These are phyloP conservation scores for Gyromitra esculenta DNA, from an alignment of 2,329 filamentous ascomycete genomes.

Conservation along the genomic window DNA sequence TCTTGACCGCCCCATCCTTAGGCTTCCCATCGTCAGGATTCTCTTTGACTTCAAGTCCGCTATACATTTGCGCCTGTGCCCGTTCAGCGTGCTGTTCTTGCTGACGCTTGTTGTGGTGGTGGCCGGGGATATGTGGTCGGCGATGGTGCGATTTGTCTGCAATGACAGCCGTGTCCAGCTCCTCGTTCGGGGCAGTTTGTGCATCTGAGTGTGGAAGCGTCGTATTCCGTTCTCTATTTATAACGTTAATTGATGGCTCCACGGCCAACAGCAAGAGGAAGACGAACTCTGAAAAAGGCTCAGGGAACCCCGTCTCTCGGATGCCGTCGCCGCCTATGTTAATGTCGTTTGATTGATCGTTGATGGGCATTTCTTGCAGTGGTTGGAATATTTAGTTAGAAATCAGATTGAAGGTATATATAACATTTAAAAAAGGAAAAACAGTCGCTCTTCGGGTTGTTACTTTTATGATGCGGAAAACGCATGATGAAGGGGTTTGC, in stretches of 20 bases:
- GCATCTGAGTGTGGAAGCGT: slow-evolving; percentile 51
- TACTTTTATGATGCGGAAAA: slow-evolving; percentile 18
- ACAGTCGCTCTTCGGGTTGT: slow-evolving; percentile 8
- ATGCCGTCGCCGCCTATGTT: slow-evolving; percentile 5
- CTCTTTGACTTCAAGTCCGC: slow-evolving; percentile 44
- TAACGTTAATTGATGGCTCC: slow-evolving; percentile 9
- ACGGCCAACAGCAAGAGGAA: neutral
- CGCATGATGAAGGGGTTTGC: neutral
- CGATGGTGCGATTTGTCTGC: slow-evolving; percentile 23
- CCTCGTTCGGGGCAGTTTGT: slow-evolving; percentile 24
- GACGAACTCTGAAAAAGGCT: slow-evolving; percentile 46
- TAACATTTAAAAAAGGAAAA: neutral
- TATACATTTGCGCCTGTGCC: slow-evolving; percentile 50
- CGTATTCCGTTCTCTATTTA: slow-evolving; percentile 47
- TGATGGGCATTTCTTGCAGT: slow-evolving; percentile 11
- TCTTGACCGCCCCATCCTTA: slow-evolving; percentile 45
- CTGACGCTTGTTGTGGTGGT: slow-evolving; percentile 19
- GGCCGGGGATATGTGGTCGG: slow-evolving; percentile 28
- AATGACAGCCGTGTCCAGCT: slow-evolving; percentile 42
- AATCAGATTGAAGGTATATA: neutral
- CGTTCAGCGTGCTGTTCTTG: slow-evolving; percentile 8
- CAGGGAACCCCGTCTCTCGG: slow-evolving; percentile 52
- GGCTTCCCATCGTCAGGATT: slow-evolving; percentile 30
- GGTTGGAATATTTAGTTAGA: neutral
- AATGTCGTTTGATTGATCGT: slow-evolving; percentile 20